A percentile compares a stretch with the other conserved stretches of the same genome.
Conservation (phyloP, 768 basidiomycete genomes). For the Agaricus bisporus region DNA sequence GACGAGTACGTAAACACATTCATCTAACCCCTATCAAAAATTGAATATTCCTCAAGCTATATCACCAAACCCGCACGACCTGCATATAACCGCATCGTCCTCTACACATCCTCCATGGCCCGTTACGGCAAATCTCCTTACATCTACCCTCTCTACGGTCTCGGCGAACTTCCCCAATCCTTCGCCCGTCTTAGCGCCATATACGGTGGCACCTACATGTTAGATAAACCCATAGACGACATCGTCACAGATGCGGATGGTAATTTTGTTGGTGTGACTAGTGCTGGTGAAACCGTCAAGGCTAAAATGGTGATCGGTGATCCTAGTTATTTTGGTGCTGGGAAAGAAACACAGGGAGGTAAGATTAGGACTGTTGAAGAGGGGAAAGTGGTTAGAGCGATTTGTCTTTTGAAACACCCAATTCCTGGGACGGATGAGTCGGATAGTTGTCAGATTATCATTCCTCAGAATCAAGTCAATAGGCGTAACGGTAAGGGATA, state of each 20-base stretch:
- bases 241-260: conserved; percentile 84
- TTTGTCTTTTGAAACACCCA: conserved; percentile 96
- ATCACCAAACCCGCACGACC: conserved; percentile 87
- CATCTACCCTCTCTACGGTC: conserved; percentile 98
- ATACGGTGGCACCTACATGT: conserved; percentile 99
- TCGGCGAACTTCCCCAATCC: conserved; percentile 97
- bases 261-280: conserved; percentile 89
- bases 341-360: conserved; percentile 54
- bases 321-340: conserved; percentile 93
- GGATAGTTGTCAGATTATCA: conserved; percentile 95
- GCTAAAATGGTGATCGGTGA: conserved; percentile 98
- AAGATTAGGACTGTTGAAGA: conserved; percentile 89
- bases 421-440: conserved; percentile 95
- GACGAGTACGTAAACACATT: conserved; percentile 68
- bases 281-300: conserved; percentile 86
- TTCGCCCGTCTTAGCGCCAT: conserved; percentile 98
- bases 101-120: conserved; percentile 98
- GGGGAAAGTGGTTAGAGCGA: conserved; percentile 91
- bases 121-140: conserved; percentile 99
- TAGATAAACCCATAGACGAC: conserved; percentile 89
- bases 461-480: conserved; percentile 96
- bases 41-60: conserved; percentile 50
- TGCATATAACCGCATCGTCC: conserved; percentile 89
- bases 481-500: conserved; percentile 89
- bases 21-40: not conserved